Evolutionary conservation across 192 early-diverging fungal genomes (phyloP), one percentile per base, ranked within the genome.

Genomic region (Borealophlyctis nickersoniae): DNA sequence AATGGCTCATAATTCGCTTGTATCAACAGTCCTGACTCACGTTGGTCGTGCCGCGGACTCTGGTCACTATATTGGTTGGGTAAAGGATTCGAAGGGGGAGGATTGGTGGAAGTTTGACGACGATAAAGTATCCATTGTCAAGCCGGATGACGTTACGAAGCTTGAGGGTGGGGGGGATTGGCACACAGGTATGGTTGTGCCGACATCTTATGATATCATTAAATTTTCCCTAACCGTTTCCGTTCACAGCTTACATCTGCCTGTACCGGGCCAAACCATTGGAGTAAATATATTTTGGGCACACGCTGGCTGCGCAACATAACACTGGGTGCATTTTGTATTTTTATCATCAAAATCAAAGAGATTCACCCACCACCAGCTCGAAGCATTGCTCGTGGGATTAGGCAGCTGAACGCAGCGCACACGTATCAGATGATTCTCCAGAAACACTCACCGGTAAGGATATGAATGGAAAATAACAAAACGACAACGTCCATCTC

Each of bases 31-130:
- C 0, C 78, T 99, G 36, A 99, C 96, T 13, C 96, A 99, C 70
- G 83, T 90, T 48, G 96, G 96, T n/a, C 86, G 94, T 16, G 87
- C 89, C 3, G 89, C 92, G 33, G 93, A 98, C 69, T 94, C 92
- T 32, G 94, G 94, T 52, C 81, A 86, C 52, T 98, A 98, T 53
- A 96, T 98, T 69, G 95, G 85, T 19, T 98, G 96, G 96, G 88
- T 89, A 2, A 89, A 89, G 63, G n/a, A n/a, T n/a, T 89, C 86
- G 82, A 68, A 59, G 31, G 70, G 57, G 4, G 55, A 73, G 24
- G 61, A 85, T 35, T 85, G 83, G 80, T 81, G 81, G 78, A 93
- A 95, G 67, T 98, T 91, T 73, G 92, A 99, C 66, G 96, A 99
- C 70, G 95, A 99, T 51, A 86, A 91, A 31, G 96, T 99, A 13